Percentiles rank a stretch among this genome's conserved stretches.
These are phyloP conservation scores for Lentinula sp. DNA, from an alignment of 768 basidiomycete species.

Conservation along the genomic window DNA sequence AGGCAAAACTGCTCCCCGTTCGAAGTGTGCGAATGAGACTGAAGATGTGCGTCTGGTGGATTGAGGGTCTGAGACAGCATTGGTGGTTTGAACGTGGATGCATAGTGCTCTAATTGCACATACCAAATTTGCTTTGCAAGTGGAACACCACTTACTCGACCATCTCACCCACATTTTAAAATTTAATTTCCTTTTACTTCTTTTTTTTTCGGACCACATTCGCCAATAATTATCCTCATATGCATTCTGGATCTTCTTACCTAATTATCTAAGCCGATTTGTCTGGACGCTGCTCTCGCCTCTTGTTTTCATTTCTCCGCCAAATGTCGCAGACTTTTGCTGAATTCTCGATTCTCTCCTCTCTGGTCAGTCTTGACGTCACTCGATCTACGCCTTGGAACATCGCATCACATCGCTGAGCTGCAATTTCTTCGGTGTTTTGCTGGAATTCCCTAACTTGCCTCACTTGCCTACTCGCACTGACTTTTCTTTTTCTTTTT, in stretches of 20 bases:
- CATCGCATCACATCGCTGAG: background rate
- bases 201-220: background rate
- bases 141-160: background rate
- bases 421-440: background rate
- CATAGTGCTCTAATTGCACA: background rate
- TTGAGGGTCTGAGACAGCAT: constrained; percentile 64
- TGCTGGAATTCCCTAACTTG: background rate
- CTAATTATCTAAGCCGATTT: background rate
- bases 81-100: constrained; percentile 33
- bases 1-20: constrained; percentile 80
- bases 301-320: background rate
- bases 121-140: background rate
- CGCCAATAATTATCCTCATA: background rate
- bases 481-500: background rate
- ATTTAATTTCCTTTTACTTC: background rate
- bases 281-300: background rate
- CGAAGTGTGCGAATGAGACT: constrained; percentile 73
- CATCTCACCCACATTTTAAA: background rate
- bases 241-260: background rate
- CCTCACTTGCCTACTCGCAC: background rate
- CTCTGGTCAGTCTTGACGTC: background rate
- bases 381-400: background rate
- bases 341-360: background rate
- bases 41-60: constrained; percentile 89
- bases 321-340: background rate